phyloP scores from a whole-genome alignment of 345 rosid species.

The Linum usitatissimum region DNA sequence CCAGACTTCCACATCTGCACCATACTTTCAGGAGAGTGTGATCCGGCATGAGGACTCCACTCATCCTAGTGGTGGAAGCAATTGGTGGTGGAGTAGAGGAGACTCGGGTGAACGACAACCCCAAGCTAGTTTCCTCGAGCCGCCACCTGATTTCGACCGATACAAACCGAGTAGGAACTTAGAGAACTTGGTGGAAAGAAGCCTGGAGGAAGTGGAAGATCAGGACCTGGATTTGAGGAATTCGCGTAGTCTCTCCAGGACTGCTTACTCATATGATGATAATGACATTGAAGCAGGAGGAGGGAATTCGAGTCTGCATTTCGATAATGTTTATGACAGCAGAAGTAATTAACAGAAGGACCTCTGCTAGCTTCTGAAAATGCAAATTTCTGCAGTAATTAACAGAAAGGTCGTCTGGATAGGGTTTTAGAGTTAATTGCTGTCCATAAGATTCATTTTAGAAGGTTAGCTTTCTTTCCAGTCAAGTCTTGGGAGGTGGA shows the following conservation, averaged over 20 bases:
- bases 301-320: slow-evolving; percentile 51
- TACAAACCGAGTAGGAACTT: slow-evolving; percentile 10
- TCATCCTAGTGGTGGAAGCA: slow-evolving; percentile 31
- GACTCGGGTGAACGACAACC: slow-evolving; percentile 18
- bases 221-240: slow-evolving; percentile 27
- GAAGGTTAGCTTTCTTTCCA: slow-evolving; percentile 6
- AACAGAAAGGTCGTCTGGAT: neutral
- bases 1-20: slow-evolving; percentile 63
- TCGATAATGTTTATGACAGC: slow-evolving; percentile 59
- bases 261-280: slow-evolving; percentile 15
- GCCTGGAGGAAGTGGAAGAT: slow-evolving; percentile 41
- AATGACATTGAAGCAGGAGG: slow-evolving; percentile 49
- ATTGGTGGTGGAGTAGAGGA: slow-evolving; percentile 96
- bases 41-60: slow-evolving; percentile 43
- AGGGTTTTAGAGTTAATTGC: slow-evolving; percentile 18
- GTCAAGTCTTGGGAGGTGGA: neutral
- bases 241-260: slow-evolving; percentile 8
- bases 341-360: slow-evolving; percentile 27
- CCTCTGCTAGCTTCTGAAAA: slow-evolving; percentile 18
- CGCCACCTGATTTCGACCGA: slow-evolving; percentile 65
- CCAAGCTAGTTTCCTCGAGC: slow-evolving; percentile 44
- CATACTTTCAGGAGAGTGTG: slow-evolving; percentile 57
- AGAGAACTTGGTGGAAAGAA: slow-evolving; percentile 35
- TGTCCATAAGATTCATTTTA: slow-evolving; percentile 34
- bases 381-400: slow-evolving; percentile 6